Evolutionary conservation across 179 eudicot genomes (phyloP).

Genomic region (Amaranthus tricolor): DNA sequence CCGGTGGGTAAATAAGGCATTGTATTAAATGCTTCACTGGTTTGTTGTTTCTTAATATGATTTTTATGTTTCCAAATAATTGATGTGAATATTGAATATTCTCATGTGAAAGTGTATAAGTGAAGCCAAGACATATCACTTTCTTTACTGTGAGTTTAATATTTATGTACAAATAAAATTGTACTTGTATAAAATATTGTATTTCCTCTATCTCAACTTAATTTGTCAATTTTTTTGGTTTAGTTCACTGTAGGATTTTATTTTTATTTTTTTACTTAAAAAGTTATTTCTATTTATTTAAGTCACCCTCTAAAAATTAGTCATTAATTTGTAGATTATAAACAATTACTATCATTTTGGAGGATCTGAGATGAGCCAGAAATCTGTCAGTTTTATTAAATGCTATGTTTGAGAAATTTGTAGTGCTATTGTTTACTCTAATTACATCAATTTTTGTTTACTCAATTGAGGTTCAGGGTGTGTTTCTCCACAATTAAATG

Average conservation of each 20-base stretch:
- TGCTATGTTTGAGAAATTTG: background rate
- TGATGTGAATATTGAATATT: background rate
- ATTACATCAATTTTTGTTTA: background rate
- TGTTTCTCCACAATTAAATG: too few species aligned
- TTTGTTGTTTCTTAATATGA: constrained; percentile 7
- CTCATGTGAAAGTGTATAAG: constrained; percentile 20
- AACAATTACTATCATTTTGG: background rate
- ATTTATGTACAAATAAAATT: background rate
- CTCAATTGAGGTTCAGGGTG: too few species aligned
- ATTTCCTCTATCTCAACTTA: too few species aligned
- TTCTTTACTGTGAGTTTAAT: background rate
- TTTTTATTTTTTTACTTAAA: too few species aligned
- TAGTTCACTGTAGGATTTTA: too few species aligned
- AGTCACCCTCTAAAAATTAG: background rate
- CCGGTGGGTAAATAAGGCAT: background rate
- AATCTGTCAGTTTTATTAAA: constrained; percentile 1
- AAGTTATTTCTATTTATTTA: background rate
- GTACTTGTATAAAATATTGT: background rate
- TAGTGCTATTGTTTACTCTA: background rate
- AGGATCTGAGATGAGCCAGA: background rate
- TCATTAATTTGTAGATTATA: background rate
- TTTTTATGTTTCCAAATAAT: constrained; percentile 16
- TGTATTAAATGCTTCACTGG: constrained; percentile 23
- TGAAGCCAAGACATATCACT: background rate
- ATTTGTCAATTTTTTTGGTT: too few species aligned